phyloP scores from a whole-genome alignment of 371 early-diverging fungal genomes.

The Fennellomyces sp. region DNA sequence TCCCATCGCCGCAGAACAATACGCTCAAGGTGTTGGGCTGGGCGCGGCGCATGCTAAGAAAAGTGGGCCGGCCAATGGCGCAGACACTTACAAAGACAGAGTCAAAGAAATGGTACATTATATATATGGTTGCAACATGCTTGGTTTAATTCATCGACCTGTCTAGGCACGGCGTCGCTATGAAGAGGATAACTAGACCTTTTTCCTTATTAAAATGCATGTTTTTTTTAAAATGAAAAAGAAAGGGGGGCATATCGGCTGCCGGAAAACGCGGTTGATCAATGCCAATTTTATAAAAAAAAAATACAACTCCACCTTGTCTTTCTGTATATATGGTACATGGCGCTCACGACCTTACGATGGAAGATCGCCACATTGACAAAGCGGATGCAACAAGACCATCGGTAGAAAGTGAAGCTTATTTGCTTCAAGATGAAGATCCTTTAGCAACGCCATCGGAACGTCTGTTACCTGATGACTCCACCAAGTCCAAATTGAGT shows the following conservation, averaged over 20 bases:
- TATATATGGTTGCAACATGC: not conserved
- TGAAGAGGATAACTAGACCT: slow-evolving; percentile 11
- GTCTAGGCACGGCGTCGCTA: slow-evolving; percentile 12
- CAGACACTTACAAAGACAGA: slow-evolving; percentile 19
- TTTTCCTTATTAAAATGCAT: no score
- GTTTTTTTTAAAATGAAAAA: no score
- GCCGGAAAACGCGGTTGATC: no score
- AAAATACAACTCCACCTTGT: no score
- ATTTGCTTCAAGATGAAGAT: slow-evolving; percentile 21
- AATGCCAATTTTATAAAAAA: no score
- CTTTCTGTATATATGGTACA: not conserved
- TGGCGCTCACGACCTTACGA: not conserved
- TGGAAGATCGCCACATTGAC: not conserved
- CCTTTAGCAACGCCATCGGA: slow-evolving; percentile 24
- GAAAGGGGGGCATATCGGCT: no score
- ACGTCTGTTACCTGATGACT: slow-evolving; percentile 7
- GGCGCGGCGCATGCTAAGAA: slow-evolving; percentile 24
- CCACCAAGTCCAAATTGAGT: not conserved
- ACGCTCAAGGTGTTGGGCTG: slow-evolving; percentile 40
- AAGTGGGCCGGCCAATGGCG: not conserved
- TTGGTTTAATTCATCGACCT: not conserved
- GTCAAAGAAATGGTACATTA: slow-evolving; percentile 25
- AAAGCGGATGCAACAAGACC: not conserved
- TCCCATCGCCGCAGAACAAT: slow-evolving; percentile 44
- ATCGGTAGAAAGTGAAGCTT: slow-evolving; percentile 9